These are phyloP conservation scores for Inga laurina DNA, from an alignment of 306 rosid genomes.

Conservation along the genomic window DNA sequence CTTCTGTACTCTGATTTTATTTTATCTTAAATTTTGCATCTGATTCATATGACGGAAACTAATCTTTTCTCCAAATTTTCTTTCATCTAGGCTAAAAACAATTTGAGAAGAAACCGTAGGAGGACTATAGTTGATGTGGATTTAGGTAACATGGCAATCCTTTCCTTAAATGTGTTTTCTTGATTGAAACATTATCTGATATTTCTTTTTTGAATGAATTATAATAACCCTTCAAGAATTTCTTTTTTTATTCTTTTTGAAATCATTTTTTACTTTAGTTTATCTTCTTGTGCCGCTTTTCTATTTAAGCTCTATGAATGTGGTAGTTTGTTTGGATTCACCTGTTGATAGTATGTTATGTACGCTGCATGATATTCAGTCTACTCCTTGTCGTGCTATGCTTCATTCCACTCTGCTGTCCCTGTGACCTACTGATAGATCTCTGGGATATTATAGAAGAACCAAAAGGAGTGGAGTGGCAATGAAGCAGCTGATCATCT, in stretches of 20 bases:
- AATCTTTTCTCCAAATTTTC: slow-evolving; percentile 10
- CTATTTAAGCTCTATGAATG: neutral
- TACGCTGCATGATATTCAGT: neutral
- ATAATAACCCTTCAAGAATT: neutral
- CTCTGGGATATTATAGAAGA: neutral
- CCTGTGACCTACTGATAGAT: neutral
- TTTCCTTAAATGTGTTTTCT: neutral
- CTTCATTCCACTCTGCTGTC: neutral
- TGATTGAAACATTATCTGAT: neutral
- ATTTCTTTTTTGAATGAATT: neutral
- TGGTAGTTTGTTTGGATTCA: neutral
- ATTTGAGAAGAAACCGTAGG: slow-evolving; percentile 65
- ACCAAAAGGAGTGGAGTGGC: neutral
- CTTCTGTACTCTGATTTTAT: neutral
- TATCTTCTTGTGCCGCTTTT: neutral
- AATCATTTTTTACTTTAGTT: neutral
- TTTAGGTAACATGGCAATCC: slow-evolving; percentile 51
- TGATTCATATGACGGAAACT: slow-evolving; percentile 3
- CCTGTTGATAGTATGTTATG: neutral
- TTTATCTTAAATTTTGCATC: neutral
- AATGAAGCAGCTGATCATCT: neutral
- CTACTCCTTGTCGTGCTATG: neutral
- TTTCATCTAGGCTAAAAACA: slow-evolving; percentile 72
- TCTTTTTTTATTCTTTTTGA: neutral
- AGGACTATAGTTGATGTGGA: slow-evolving; percentile 80